Conservation (phyloP, 2,329 filamentous ascomycete species). For the Lecanoromycetidae sp. region DNA sequence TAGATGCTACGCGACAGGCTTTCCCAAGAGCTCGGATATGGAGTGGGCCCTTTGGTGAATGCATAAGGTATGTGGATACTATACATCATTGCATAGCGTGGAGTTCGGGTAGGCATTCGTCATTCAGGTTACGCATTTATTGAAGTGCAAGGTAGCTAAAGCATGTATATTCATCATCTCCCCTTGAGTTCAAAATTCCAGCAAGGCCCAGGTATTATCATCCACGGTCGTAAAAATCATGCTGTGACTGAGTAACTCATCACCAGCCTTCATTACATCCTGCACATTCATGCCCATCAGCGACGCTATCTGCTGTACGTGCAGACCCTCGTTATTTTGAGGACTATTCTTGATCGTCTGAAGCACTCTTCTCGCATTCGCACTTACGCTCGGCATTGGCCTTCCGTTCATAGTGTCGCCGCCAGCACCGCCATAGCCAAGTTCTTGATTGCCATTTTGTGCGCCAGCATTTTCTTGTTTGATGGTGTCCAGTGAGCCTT, state of each 20-base stretch:
- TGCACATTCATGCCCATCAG: conserved; percentile 51
- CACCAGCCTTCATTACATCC: conserved; percentile 64
- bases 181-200: conserved; percentile 48
- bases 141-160: background rate
- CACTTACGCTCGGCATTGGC: conserved; percentile 39
- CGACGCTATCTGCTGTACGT: conserved; percentile 64
- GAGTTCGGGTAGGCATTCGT: background rate
- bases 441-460: conserved; percentile 36
- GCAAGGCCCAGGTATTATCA: conserved; percentile 79
- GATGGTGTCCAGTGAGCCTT: conserved; percentile 43
- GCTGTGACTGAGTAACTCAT: conserved; percentile 63
- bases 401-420: conserved; percentile 25
- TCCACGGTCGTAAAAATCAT: conserved; percentile 85
- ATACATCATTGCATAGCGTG: too few species aligned
- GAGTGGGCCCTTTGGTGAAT: too few species aligned
- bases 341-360: conserved; percentile 53
- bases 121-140: background rate
- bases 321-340: conserved; percentile 69
- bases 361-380: conserved; percentile 57
- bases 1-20: background rate
- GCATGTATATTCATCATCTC: background rate
- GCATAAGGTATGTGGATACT: too few species aligned
- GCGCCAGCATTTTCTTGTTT: conserved; percentile 23
- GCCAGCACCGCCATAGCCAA: conserved; percentile 26
- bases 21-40: background rate